Conservation (phyloP, 2,329 filamentous ascomycete species). For the Akanthomyces dipterigenus region DNA sequence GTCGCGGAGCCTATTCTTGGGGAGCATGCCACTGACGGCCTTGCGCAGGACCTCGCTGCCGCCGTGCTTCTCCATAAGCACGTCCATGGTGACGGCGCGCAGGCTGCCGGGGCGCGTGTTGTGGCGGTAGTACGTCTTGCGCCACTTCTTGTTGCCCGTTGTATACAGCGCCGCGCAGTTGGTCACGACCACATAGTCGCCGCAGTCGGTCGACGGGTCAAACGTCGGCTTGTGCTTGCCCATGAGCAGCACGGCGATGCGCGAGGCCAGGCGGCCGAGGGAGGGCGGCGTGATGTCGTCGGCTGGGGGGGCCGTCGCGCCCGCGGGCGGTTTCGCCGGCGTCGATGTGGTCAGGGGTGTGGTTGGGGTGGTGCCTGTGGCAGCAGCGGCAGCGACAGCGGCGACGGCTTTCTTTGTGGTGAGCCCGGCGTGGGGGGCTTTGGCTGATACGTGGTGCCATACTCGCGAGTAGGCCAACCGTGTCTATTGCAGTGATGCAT, state of each 20-base stretch:
- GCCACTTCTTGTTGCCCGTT: conserved; percentile 85
- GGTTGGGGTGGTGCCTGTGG: not conserved
- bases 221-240: conserved; percentile 99
- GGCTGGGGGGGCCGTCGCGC: not conserved
- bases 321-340: not conserved
- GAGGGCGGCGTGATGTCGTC: conserved; percentile 58
- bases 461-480: conserved; percentile 91
- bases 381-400: not conserved
- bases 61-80: conserved; percentile 88
- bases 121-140: conserved; percentile 95
- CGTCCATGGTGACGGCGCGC: conserved; percentile 87
- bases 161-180: conserved; percentile 80
- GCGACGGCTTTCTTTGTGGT: conserved; percentile 38
- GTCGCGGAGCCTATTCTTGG: conserved; percentile 89
- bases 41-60: conserved; percentile 85
- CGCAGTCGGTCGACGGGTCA: conserved; percentile 95
- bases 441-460: conserved; percentile 85
- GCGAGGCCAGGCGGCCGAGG: conserved; percentile 82
- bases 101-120: conserved; percentile 84
- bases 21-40: conserved; percentile 94
- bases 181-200: conserved; percentile 95
- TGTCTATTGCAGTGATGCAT: conserved; percentile 50
- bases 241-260: conserved; percentile 85
- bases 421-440: conserved; percentile 54
- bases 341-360: not conserved